These are phyloP conservation scores for Aspergillus panamensis DNA, from an alignment of 495 filamentous ascomycete genomes.

Conservation along the genomic window DNA sequence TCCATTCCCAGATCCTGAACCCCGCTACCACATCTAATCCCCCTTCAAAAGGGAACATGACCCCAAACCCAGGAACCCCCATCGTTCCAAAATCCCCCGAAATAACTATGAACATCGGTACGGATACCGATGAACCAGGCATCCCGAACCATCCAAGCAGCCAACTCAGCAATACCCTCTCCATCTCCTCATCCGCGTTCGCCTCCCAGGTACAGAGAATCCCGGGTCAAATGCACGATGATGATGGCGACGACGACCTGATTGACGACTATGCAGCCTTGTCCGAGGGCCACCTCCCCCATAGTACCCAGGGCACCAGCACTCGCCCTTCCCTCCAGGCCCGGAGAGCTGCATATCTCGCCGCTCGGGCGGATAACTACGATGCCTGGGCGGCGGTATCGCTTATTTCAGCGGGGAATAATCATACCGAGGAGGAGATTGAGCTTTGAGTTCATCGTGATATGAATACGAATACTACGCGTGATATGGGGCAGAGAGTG, in stretches of 20 bases:
- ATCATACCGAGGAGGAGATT: conserved; percentile 47
- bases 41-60: not conserved
- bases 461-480: not conserved
- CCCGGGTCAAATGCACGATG: not conserved
- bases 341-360: conserved; percentile 35
- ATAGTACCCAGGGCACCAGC: not conserved
- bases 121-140: not conserved
- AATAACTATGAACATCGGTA: not conserved
- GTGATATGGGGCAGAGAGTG: not conserved
- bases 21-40: not conserved
- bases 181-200: conserved; percentile 20
- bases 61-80: not conserved
- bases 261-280: not conserved
- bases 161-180: conserved; percentile 8
- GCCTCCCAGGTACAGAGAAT: conserved; percentile 18
- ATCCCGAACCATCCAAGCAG: not conserved
- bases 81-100: not conserved
- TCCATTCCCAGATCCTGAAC: not conserved
- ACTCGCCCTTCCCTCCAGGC: conserved; percentile 5
- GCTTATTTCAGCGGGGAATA: conserved; percentile 44
- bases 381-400: conserved; percentile 44
- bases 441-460: conserved; percentile 36
- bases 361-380: conserved; percentile 35
- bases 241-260: not conserved
- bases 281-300: not conserved